Percentiles rank a stretch among this genome's conserved stretches.
phyloP scores from a whole-genome alignment of 1,139 yeast genomes.

The Saccharomycopsis hybrid region DNA sequence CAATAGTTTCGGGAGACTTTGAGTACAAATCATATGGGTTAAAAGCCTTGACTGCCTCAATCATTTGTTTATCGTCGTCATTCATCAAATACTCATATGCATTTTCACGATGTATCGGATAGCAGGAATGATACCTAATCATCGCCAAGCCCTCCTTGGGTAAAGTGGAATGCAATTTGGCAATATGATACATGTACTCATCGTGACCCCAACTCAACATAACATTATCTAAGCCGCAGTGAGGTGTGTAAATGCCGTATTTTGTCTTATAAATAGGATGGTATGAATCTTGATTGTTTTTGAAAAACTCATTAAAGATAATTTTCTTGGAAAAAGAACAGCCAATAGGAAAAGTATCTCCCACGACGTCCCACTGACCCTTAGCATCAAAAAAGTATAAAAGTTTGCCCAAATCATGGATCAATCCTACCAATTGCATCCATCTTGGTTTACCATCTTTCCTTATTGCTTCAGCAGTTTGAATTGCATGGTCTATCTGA shows the following conservation, averaged over 20 bases:
- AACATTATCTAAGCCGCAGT: constrained; percentile 64
- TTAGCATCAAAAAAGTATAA: constrained; percentile 63
- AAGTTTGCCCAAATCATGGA: constrained; percentile 66
- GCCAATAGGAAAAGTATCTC: constrained; percentile 74
- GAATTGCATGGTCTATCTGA: constrained; percentile 70
- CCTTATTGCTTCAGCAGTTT: constrained; percentile 71
- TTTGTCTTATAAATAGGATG: constrained; percentile 64
- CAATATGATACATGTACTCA: constrained; percentile 70
- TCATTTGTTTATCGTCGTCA: constrained; percentile 54
- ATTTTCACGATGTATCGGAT: constrained; percentile 71
- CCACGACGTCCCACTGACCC: constrained; percentile 83
- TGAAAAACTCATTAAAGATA: constrained; percentile 56
- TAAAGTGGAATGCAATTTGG: constrained; percentile 54
- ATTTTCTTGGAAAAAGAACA: constrained; percentile 56
- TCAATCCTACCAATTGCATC: constrained; percentile 69
- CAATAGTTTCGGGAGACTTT: constrained; percentile 44
- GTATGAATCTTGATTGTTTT: constrained; percentile 50
- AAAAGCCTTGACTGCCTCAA: constrained; percentile 58
- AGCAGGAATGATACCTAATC: constrained; percentile 70
- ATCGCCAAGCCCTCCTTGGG: constrained; percentile 67
- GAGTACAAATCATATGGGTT: constrained; percentile 67
- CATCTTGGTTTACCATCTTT: constrained; percentile 64
- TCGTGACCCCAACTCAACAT: constrained; percentile 80
- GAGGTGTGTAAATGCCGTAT: constrained; percentile 57
- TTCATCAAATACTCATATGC: constrained; percentile 64